Percentiles rank a stretch among this genome's conserved stretches.
Conservation (phyloP, 768 basidiomycete species). For the Fomitopsis serialis region DNA sequence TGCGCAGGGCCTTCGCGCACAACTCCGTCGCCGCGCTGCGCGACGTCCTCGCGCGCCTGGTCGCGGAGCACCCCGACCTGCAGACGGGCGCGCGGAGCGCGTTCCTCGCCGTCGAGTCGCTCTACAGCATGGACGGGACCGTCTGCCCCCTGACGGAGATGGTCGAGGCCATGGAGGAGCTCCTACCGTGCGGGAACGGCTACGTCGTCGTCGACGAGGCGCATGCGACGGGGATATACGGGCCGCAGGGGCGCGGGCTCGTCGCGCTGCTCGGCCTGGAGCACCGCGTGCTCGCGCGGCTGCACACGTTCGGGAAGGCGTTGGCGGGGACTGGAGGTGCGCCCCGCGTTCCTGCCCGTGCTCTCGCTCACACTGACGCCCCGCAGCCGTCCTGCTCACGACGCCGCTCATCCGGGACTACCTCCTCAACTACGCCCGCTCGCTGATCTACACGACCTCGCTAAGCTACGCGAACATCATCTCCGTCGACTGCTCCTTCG, state of each 20-base stretch:
- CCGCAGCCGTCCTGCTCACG: slow-evolving; percentile 70
- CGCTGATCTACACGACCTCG: slow-evolving; percentile 89
- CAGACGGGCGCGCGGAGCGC: slow-evolving; percentile 39
- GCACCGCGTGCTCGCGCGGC: slow-evolving; percentile 62
- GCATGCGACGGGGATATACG: slow-evolving; percentile 89
- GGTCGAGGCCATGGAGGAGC: slow-evolving; percentile 52
- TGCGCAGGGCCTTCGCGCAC: slow-evolving; percentile 56
- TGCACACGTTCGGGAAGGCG: slow-evolving; percentile 94
- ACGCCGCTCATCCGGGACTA: slow-evolving; percentile 72
- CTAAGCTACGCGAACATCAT: slow-evolving; percentile 73
- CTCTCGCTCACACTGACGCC: background rate
- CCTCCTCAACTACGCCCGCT: slow-evolving; percentile 86
- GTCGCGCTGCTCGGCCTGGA: slow-evolving; percentile 69
- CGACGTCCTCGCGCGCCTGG: slow-evolving; percentile 35
- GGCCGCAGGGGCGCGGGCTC: slow-evolving; percentile 68
- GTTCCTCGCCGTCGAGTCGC: slow-evolving; percentile 82
- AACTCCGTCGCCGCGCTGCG: slow-evolving; percentile 58
- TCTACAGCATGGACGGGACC: slow-evolving; percentile 97
- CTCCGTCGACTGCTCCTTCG: slow-evolving; percentile 73
- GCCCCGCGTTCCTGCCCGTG: slow-evolving; percentile 22
- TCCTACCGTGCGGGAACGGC: slow-evolving; percentile 57
- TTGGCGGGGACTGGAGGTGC: slow-evolving; percentile 80
- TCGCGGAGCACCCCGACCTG: slow-evolving; percentile 31
- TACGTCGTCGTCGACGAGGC: slow-evolving; percentile 90
- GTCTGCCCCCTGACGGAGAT: slow-evolving; percentile 71